Conservation (phyloP, 768 basidiomycete species). For the Mycena rebaudengoi region DNA sequence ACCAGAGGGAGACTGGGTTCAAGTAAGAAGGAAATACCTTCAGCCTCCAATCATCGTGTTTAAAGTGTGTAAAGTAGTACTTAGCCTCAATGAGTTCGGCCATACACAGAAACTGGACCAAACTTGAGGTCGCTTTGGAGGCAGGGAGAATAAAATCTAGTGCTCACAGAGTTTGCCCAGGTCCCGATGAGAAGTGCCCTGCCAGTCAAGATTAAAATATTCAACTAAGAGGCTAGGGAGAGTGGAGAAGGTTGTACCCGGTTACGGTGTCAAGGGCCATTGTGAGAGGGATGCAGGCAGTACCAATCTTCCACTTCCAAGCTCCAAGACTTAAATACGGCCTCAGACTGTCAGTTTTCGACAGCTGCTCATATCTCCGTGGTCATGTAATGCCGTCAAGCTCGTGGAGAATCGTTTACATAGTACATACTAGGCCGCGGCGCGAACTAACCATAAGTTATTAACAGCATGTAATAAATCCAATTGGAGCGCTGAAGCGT, state of each 20-base stretch:
- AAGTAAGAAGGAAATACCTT: constrained; percentile 7
- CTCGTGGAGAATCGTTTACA: background rate
- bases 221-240: background rate
- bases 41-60: constrained; percentile 11
- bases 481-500: no score
- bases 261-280: constrained; percentile 1
- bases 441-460: no score
- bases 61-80: constrained; percentile 15
- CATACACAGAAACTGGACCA: constrained; percentile 12
- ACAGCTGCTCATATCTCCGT: background rate
- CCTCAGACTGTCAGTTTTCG: background rate
- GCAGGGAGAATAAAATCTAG: background rate
- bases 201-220: background rate
- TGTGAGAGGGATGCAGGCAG: background rate
- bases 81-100: constrained; percentile 8
- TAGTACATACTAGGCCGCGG: no score
- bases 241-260: constrained; percentile 1
- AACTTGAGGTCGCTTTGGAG: constrained; percentile 7
- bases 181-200: constrained; percentile 18
- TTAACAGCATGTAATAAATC: no score
- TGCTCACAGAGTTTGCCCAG: constrained; percentile 18
- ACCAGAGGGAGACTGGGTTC: background rate
- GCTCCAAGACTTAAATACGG: no score
- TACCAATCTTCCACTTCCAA: background rate
- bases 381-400: background rate